Base-by-base conservation (phyloP, 495 filamentous ascomycete species). In the Immersiella caudata region DNA sequence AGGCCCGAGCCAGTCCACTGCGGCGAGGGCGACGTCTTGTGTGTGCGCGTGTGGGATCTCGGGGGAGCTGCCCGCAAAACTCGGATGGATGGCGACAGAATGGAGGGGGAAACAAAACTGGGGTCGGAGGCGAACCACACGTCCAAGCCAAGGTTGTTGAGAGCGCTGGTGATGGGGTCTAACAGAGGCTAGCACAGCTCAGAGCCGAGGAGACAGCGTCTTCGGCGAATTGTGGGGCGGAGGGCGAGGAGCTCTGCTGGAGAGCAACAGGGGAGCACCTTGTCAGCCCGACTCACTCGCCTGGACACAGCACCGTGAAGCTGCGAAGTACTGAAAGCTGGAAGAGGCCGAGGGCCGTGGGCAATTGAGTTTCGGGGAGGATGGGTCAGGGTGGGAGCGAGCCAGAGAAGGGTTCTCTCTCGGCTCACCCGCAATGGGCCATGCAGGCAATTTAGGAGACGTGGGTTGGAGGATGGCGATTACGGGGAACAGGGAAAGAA, bases 211-310 rank as follows among this genome's bases (percentile, higher is more conserved):
- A 62, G 29, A 66, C 57, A 70, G 70, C 63, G 71, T 75, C 70
- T 73, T 74, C 71, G 73, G 71, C 61, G 57, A 64, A 67, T 67
- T 75, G 71, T 74, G 73, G 75, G 73, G 75, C 71, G 74, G 69
- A 66, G 69, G 57, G 59, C 35, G 22, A 33, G n/a, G 24, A 63
- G 61, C 57, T 29, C 33, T 58, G 61, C 59, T 40, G 59, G 56
- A 52, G 27, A 58, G 27, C 50, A 60, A 58, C 65, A 66, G 46
- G 62, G 62, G 70, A 68, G 51, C 36, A 58, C 65, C 62, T 54
- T 26, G 70, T 33, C 59, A 64, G 62, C 14, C 68, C 63, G 60
- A 69, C 49, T 50, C 33, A 35, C 49, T 58, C 62, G 27, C 26
- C 46, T 25, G 59, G 62, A 20, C 29, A 22, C 58, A 18, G 58